Evolutionary conservation across 108 stramenopile species (phyloP), one percentile per base, ranked within the genome.

Genomic region (Epithemia pelagica): DNA sequence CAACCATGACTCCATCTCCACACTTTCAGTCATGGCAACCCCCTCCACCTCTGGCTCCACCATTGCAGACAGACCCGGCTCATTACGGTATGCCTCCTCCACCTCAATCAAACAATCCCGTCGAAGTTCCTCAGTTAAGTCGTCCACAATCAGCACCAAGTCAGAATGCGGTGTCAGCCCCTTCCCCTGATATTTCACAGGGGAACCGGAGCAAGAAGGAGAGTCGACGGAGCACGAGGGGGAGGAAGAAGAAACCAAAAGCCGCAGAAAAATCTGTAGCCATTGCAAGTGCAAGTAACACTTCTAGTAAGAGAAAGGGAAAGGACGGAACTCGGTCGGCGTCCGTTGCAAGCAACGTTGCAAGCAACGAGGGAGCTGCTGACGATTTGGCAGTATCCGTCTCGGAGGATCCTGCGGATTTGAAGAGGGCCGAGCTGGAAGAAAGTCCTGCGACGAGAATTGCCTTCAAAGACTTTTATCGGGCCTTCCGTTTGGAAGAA

Each of bases 401-500:
- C 15, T 68, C 67, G 5, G 76, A 78, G 27, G 74, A 80, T n/a
- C 70, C 69, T 2, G 74, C 61, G 1, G 77, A 80, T 46, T 60
- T 65, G 32, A 76, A 74, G 53, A 65, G 68, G 32, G 75, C 79
- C 26, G 88, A 86, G 32, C 76, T 82, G 22, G 61, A 61, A 0
- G 88, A 89, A 69, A 85, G 64, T 64, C 76, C 78, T 15, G 77
- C 70, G 27, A 70, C 75, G 29, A 62, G 75, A 1, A 59, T 74
- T 57, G 75, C 79, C 7, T 86, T 86, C 70, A 88, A 87, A 68
- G 84, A 87, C 24, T 90, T 90, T 56, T 80, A 84, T 33, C 74
- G 82, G 23, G 53, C 79, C 30, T 85, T 89, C 53, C 80, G 84
- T 10, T 62, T 66, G 8, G 74, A 78, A 46, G 84, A 88, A 61